Base-by-base conservation (phyloP, 345 rosid species). In the Hypericum perforatum region DNA sequence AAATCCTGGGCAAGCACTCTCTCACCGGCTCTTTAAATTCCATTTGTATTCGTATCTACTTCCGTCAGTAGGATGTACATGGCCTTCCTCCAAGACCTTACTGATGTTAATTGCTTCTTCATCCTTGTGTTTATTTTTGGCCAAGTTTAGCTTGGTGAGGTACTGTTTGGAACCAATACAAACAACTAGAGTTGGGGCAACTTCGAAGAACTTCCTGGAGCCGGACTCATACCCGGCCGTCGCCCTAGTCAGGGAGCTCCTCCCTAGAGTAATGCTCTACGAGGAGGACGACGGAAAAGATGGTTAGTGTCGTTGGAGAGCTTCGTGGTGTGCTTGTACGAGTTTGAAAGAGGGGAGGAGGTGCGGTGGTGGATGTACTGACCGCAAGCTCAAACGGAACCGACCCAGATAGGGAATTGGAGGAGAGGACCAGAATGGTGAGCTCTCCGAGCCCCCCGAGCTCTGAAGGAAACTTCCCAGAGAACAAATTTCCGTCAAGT, bases 91-190 rank as follows among this genome's bases (percentile, higher is more conserved):
- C 58, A 91, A 50, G 51, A 72, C 85, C 73, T 76, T 83, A 45
- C 73, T 73, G 37, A 91, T 77, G 64, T 62, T 70, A 53, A 85
- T 66, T 37, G 82, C 64, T 45, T 96, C 96, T 61, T 78, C 84
- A 39, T 91, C 98, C 74, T 76, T 85, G 12, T 87, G 88, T 68
- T 87, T 90, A 64, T 91, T 91, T 74, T 91, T 95, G 53, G 82
- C 71, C 85, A 87, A 60, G 74, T 78, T 87, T 77, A 91, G 67
- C 82, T 72, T 82, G 60, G 61, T 73, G 16, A 91, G 80, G 39
- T 65, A 55, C 46, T 63, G 77, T 73, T 82, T 91, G 5, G 60
- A 65, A 44, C 68, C 78, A 37, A 87, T 56, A 70, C 92, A 91
- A 12, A 81, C 77, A 63, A 82, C 71, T 16, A 91, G 43, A 41